These are phyloP conservation scores for Termitomyces sp. DNA, from an alignment of 768 basidiomycete genomes.

Conservation along the genomic window DNA sequence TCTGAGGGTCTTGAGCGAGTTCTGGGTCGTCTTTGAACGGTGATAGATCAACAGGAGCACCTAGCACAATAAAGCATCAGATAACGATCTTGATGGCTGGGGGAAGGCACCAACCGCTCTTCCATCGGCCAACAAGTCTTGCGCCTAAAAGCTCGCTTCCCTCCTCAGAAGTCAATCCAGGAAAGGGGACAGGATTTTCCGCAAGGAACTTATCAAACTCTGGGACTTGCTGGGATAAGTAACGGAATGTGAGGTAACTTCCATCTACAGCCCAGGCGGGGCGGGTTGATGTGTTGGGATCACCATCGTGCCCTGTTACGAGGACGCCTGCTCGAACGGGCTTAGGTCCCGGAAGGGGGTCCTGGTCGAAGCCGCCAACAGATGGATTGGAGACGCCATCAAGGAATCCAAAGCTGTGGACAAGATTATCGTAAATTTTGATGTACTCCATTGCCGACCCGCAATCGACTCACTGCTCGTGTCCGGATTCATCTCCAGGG, in stretches of 20 bases:
- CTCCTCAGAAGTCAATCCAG: conserved; percentile 29
- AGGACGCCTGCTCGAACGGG: conserved; percentile 37
- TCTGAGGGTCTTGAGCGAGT: conserved; percentile 28
- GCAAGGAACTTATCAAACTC: conserved; percentile 44
- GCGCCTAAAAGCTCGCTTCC: conserved; percentile 48
- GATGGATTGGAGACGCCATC: conserved; percentile 51
- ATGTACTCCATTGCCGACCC: background rate
- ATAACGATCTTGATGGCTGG: background rate
- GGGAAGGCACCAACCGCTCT: conserved; percentile 33
- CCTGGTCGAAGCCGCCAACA: conserved; percentile 32
- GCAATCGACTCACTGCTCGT: conserved; percentile 36
- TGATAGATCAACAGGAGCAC: conserved; percentile 40
- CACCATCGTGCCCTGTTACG: conserved; percentile 39
- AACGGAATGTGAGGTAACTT: conserved; percentile 47
- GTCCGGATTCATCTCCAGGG: conserved; percentile 35
- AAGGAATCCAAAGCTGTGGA: conserved; percentile 41
- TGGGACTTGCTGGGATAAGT: conserved; percentile 46
- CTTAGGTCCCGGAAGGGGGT: conserved; percentile 29
- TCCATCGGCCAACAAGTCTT: conserved; percentile 50
- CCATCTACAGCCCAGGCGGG: conserved; percentile 44
- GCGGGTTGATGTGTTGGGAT: conserved; percentile 18
- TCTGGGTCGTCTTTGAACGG: conserved; percentile 38
- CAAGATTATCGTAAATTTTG: background rate
- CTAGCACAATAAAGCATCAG: conserved; percentile 14
- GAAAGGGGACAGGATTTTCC: conserved; percentile 30